Percentiles rank a stretch among this genome's conserved stretches.
Conservation (phyloP, 1,139 yeast genomes). For the Suhomyces taliae region DNA sequence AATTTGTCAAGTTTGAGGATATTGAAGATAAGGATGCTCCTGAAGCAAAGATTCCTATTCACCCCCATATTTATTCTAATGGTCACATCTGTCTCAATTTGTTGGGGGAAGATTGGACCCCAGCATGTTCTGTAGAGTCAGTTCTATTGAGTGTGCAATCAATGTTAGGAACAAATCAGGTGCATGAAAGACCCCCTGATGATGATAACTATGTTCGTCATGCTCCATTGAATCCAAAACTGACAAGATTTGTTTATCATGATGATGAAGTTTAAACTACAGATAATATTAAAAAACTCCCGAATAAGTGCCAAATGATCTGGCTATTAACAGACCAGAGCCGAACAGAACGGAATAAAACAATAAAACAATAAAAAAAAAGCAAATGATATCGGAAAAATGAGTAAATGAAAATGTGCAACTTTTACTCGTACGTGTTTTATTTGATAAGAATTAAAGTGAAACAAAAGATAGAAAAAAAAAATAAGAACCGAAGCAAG, state of each 20-base stretch:
- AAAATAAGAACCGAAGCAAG: no score
- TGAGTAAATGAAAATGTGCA: no score
- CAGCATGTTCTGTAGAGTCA: conserved; percentile 59
- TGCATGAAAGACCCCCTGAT: conserved; percentile 53
- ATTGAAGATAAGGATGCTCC: conserved; percentile 15
- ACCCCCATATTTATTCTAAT: conserved; percentile 72
- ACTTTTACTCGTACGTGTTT: no score
- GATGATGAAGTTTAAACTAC: conserved; percentile 43
- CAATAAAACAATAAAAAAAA: no score
- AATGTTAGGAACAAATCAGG: conserved; percentile 54
- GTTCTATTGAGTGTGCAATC: conserved; percentile 63
- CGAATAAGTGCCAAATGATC: background rate
- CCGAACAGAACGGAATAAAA: no score
- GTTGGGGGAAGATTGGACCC: conserved; percentile 72
- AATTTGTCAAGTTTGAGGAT: conserved; percentile 36
- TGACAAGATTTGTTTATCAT: conserved; percentile 50
- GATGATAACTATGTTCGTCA: conserved; percentile 46
- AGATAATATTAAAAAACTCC: background rate
- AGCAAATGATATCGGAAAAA: no score
- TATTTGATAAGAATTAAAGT: no score
- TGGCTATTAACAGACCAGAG: no score
- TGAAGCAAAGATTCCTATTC: conserved; percentile 49
- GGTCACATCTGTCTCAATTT: conserved; percentile 72
- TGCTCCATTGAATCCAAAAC: conserved; percentile 62
- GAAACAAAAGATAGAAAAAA: no score